Percentiles rank a stretch among this genome's conserved stretches.
Evolutionary conservation across 768 basidiomycete genomes (phyloP).

Genomic region (Suillus fuscotomentosus): DNA sequence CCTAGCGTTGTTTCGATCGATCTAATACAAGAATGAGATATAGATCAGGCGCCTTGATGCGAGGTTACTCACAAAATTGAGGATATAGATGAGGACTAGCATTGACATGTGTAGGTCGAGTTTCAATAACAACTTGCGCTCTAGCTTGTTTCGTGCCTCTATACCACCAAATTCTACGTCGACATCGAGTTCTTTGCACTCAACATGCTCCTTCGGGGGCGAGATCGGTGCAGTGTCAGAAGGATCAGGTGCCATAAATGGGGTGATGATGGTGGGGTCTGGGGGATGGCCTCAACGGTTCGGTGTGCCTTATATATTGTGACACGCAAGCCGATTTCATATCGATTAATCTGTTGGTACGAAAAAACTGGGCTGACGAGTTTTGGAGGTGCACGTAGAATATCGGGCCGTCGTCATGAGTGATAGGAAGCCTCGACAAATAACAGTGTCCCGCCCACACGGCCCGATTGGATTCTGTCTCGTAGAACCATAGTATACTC

Average conservation of each 20-base stretch:
- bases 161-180: constrained; percentile 48
- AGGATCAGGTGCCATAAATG: constrained; percentile 10
- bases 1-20: constrained; percentile 72
- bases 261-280: background rate
- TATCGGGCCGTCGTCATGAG: background rate
- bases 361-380: background rate
- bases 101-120: constrained; percentile 57
- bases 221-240: constrained; percentile 3
- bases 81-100: constrained; percentile 40
- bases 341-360: background rate
- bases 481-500: background rate
- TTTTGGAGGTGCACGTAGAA: background rate
- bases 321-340: background rate
- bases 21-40: constrained; percentile 29
- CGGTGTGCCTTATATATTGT: background rate
- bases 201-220: constrained; percentile 6
- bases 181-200: constrained; percentile 8
- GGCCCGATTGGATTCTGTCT: background rate
- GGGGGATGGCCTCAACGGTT: background rate
- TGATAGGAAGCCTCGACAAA: background rate
- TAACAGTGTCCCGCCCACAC: background rate
- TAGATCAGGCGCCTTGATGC: background rate
- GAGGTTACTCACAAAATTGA: constrained; percentile 31
- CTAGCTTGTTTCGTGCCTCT: constrained; percentile 45
- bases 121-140: constrained; percentile 53